Percentiles rank a stretch among this genome's conserved stretches.
These are phyloP conservation scores for Nitzschia palea DNA, from an alignment of 108 stramenopile species.

Conservation along the genomic window DNA sequence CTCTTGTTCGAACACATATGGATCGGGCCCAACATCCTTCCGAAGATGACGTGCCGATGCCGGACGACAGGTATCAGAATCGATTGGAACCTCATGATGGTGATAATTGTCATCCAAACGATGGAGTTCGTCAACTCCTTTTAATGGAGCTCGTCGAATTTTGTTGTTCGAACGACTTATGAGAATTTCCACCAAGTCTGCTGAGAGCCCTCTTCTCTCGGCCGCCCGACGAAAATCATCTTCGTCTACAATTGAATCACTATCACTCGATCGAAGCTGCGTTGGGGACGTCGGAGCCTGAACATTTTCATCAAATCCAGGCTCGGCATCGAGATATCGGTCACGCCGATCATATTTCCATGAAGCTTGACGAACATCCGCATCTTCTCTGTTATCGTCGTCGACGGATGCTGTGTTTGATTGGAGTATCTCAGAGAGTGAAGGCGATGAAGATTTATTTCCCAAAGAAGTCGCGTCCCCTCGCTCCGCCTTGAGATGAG, in stretches of 20 bases:
- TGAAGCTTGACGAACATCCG: background rate
- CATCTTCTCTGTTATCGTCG: background rate
- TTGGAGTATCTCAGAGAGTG: conserved; percentile 3
- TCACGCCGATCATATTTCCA: background rate
- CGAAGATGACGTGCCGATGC: conserved; percentile 14
- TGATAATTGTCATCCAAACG: background rate
- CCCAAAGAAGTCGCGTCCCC: background rate
- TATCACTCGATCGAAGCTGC: conserved; percentile 4
- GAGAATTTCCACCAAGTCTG: conserved; percentile 18
- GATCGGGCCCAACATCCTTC: conserved; percentile 9
- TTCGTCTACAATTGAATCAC: conserved; percentile 22
- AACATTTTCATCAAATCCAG: conserved; percentile 6
- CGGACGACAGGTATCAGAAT: conserved; percentile 18
- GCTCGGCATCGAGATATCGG: background rate
- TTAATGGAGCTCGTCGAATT: background rate
- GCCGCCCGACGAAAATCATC: conserved; percentile 15
- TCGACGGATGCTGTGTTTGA: conserved; percentile 4
- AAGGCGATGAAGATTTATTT: background rate
- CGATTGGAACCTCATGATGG: background rate
- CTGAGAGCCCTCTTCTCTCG: conserved; percentile 4
- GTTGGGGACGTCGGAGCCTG: conserved; percentile 10
- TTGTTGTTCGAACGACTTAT: conserved; percentile 5
- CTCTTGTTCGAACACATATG: background rate
- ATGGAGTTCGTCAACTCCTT: background rate
- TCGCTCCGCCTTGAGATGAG: too few species aligned